Percentiles rank a stretch among this genome's conserved stretches.
Conservation (phyloP, 768 basidiomycete genomes). For the Hygrocybe coccinea region DNA sequence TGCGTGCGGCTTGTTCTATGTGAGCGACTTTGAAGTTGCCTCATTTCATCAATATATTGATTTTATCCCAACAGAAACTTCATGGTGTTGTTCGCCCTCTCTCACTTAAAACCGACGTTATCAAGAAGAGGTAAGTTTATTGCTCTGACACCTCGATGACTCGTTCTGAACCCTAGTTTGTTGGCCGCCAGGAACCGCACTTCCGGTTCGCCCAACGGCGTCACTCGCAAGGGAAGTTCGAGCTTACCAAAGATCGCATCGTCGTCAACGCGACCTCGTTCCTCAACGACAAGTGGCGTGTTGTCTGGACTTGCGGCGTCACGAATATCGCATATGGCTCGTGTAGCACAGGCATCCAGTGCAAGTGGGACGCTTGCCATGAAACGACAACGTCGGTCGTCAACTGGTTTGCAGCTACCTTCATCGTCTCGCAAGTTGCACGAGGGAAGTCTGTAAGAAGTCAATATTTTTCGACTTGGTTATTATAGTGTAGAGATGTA, state of each 20-base stretch:
- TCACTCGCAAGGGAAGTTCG: slow-evolving; percentile 58
- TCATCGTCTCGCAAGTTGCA: slow-evolving; percentile 16
- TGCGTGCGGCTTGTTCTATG: slow-evolving; percentile 90
- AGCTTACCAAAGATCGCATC: slow-evolving; percentile 71
- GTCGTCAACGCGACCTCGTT: slow-evolving; percentile 66
- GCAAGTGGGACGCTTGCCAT: slow-evolving; percentile 42
- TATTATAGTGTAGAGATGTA: neutral
- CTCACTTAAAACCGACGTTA: slow-evolving; percentile 94
- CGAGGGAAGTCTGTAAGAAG: neutral
- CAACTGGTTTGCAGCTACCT: slow-evolving; percentile 46
- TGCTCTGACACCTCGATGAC: neutral
- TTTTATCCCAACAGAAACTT: slow-evolving; percentile 63
- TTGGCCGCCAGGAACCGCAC: slow-evolving; percentile 61
- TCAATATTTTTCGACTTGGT: neutral
- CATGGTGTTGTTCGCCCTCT: slow-evolving; percentile 93
- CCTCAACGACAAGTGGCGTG: slow-evolving; percentile 55
- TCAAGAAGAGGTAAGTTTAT: slow-evolving; percentile 86
- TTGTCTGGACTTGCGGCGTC: slow-evolving; percentile 43
- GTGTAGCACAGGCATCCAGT: slow-evolving; percentile 22
- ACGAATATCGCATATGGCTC: slow-evolving; percentile 33
- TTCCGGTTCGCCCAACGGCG: slow-evolving; percentile 64
- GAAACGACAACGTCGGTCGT: slow-evolving; percentile 81
- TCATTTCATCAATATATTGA: slow-evolving; percentile 7
- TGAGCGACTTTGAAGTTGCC: slow-evolving; percentile 39
- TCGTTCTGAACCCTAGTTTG: neutral